Percentiles rank a stretch among this genome's conserved stretches.
Conservation (phyloP, 257 asterid species). For the Scutellaria minor region DNA sequence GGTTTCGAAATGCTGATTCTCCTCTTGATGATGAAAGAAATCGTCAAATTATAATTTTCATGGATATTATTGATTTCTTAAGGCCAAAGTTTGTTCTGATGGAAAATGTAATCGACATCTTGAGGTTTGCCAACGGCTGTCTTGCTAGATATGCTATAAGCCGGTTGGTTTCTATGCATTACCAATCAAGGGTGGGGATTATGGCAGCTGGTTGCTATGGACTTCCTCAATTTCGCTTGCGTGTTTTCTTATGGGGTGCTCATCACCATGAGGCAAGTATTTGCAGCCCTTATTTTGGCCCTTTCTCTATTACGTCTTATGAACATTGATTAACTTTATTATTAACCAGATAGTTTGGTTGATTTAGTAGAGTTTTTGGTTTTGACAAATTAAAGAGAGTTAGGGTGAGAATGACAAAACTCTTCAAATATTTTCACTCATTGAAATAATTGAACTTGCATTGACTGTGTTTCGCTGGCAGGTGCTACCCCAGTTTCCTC, state of each 20-base stretch:
- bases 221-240: conserved; percentile 60
- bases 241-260: conserved; percentile 62
- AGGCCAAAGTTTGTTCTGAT: conserved; percentile 58
- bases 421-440: background rate
- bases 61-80: conserved; percentile 55
- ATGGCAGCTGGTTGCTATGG: conserved; percentile 69
- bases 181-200: conserved; percentile 61
- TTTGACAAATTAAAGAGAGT: background rate
- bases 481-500: conserved; percentile 59
- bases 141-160: conserved; percentile 59
- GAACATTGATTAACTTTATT: too few species aligned
- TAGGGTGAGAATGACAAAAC: background rate
- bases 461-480: conserved; percentile 35
- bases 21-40: conserved; percentile 59
- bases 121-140: conserved; percentile 56
- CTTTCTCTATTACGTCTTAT: too few species aligned
- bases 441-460: conserved; percentile 9
- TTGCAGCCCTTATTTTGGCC: background rate
- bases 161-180: conserved; percentile 52
- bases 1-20: conserved; percentile 52
- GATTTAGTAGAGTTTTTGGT: background rate
- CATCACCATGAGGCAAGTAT: conserved; percentile 49
- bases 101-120: conserved; percentile 61
- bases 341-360: too few species aligned
- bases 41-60: conserved; percentile 49